Base-by-base conservation (phyloP, 2,329 filamentous ascomycete species). In the Cladosporium sp. region DNA sequence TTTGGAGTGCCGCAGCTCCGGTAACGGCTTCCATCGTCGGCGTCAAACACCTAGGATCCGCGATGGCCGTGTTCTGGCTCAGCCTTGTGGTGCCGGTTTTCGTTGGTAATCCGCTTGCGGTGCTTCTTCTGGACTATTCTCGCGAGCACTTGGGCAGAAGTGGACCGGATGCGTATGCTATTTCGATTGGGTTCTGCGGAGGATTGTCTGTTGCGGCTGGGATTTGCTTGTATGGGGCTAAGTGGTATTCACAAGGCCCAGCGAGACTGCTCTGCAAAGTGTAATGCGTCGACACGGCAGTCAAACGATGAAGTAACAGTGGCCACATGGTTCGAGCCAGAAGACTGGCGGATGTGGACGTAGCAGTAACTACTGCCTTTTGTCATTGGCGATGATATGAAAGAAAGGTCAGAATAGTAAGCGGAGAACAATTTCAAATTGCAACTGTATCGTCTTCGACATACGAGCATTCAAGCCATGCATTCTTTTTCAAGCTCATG, bases 61-160 rank as follows among this genome's bases (percentile, higher is more conserved):
- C 61, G 15, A 64, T 64, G 61, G 34, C 49, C 4, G 34, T 64
- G 15, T 64, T 64, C 51, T 64, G 61, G 61, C 61, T 64, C 3
- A 57, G 51, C 10, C 49, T 64, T 8, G 51, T 64, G 4, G 38
- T 64, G 4, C 61, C 61, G 3, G 34, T 44, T 3, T 64, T 64
- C 26, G 34, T 47, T 3, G 61, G 61, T 1, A 64, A 64, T 26
- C 61, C 51, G 8, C 51, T 64, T 11, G 61, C 61, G 11, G 36
- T 64, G 15, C 61, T 64, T 5, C 61, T 64, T 18, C 24, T 44
- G 21, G 36, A 57, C 6, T 64, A 64, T n/a, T 64, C 61, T 18
- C 51, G 51, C 24, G 24, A 21, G 2, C 24, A 34, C 15, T 24
- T 64, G 51, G 51, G 51, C 10, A 57, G 38, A 12, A 55, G 49